A percentile compares a stretch with the other conserved stretches of the same genome.
phyloP scores from a whole-genome alignment of 2,329 filamentous ascomycete genomes.

The Fusarium pseudoanthophilum region DNA sequence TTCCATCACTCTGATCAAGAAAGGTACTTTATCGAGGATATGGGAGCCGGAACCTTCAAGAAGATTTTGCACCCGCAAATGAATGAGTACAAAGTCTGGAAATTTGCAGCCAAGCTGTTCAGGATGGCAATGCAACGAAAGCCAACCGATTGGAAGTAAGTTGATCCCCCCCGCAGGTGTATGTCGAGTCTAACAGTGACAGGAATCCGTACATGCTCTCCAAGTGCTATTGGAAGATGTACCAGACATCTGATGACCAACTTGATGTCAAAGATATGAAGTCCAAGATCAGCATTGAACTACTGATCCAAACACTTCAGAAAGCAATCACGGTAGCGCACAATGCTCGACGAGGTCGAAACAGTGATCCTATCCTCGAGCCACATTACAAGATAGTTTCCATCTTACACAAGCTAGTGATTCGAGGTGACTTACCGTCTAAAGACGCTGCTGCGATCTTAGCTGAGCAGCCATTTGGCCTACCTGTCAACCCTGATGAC shows the following conservation, averaged over 20 bases:
- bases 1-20: constrained; percentile 68
- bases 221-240: constrained; percentile 74
- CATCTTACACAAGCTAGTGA: constrained; percentile 83
- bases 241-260: constrained; percentile 58
- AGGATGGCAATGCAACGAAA: constrained; percentile 65
- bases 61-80: constrained; percentile 65
- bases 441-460: constrained; percentile 63
- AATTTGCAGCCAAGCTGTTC: constrained; percentile 67
- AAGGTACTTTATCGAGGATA: constrained; percentile 65
- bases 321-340: constrained; percentile 62
- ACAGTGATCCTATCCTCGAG: constrained; percentile 83
- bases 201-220: constrained; percentile 69
- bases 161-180: constrained; percentile 10
- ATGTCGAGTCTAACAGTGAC: constrained; percentile 38
- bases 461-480: constrained; percentile 65
- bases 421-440: constrained; percentile 59
- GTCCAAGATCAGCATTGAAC: constrained; percentile 47
- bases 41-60: constrained; percentile 62
- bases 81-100: constrained; percentile 70
- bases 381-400: constrained; percentile 93
- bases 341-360: constrained; percentile 64
- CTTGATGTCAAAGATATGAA: constrained; percentile 57
- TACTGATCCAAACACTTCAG: constrained; percentile 62
- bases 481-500: constrained; percentile 48
- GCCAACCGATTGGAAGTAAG: constrained; percentile 67